phyloP scores from a whole-genome alignment of 768 basidiomycete species.

The Tubosaeta sp. region DNA sequence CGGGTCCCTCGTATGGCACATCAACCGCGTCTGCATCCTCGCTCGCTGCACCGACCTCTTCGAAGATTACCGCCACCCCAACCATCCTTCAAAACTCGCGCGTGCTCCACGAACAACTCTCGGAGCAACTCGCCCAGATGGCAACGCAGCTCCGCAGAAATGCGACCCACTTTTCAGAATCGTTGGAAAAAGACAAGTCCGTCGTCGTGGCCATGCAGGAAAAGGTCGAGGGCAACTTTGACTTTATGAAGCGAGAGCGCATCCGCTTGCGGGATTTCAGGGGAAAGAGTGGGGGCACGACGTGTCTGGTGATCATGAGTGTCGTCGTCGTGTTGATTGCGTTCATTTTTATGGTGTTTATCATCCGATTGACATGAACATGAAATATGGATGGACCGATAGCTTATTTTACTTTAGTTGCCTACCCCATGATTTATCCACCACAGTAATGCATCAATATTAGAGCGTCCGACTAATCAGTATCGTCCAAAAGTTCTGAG shows the following conservation, averaged over 20 bases:
- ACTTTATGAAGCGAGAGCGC: constrained; percentile 63
- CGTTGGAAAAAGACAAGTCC: constrained; percentile 69
- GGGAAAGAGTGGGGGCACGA: constrained; percentile 64
- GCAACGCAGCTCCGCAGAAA: constrained; percentile 84
- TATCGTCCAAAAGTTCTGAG: constrained; percentile 16
- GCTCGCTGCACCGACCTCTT: constrained; percentile 30
- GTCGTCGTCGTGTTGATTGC: constrained; percentile 63
- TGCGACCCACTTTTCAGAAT: constrained; percentile 69
- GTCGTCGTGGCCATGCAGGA: constrained; percentile 63
- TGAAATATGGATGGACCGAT: constrained; percentile 15
- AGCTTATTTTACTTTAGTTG: constrained; percentile 5
- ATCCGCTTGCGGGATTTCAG: constrained; percentile 56
- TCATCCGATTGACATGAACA: constrained; percentile 63
- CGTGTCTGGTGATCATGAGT: constrained; percentile 63
- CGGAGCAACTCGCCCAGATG: constrained; percentile 77
- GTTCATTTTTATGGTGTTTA: constrained; percentile 66
- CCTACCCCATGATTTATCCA: too few species aligned
- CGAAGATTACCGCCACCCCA: constrained; percentile 33
- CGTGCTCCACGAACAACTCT: constrained; percentile 68
- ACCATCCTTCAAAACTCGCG: constrained; percentile 52
- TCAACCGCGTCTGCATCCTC: constrained; percentile 20
- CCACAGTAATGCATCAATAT: constrained; percentile 2
- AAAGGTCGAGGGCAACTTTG: constrained; percentile 72
- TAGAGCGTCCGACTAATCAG: not conserved
- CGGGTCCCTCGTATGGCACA: not conserved